phyloP scores from a whole-genome alignment of 2,329 filamentous ascomycete genomes.

The Sclerotinia spermophila region DNA sequence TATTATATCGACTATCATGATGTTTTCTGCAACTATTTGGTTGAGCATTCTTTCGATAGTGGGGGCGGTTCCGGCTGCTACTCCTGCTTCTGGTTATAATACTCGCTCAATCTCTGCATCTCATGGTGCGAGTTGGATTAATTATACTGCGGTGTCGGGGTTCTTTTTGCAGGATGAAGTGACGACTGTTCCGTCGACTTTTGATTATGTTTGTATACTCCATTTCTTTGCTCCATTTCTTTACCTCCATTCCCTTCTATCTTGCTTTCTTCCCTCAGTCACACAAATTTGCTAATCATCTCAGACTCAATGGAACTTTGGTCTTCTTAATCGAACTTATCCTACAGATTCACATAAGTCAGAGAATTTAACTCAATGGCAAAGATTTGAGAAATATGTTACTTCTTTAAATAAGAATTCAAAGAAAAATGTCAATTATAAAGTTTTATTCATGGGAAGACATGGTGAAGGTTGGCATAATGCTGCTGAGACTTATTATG shows the following conservation, averaged over 20 bases:
- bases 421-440: slow-evolving; percentile 53
- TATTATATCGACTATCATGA: neutral
- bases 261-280: too few relatives aligned
- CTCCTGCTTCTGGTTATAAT: slow-evolving; percentile 1
- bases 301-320: slow-evolving; percentile 56
- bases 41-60: neutral
- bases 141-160: slow-evolving; percentile 57
- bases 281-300: too few relatives aligned
- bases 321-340: slow-evolving; percentile 61
- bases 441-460: slow-evolving; percentile 57
- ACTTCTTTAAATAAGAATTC: slow-evolving; percentile 48
- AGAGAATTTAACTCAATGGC: slow-evolving; percentile 55
- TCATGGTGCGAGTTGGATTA: slow-evolving; percentile 39
- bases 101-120: neutral
- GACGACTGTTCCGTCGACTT: slow-evolving; percentile 51
- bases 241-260: too few relatives aligned
- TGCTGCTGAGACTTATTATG: slow-evolving; percentile 60
- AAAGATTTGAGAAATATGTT: slow-evolving; percentile 59
- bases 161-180: slow-evolving; percentile 63
- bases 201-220: slow-evolving; percentile 62
- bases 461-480: slow-evolving; percentile 27
- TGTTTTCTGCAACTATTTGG: neutral
- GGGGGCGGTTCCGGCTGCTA: neutral
- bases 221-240: too few relatives aligned
- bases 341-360: slow-evolving; percentile 48